Evolutionary conservation across 2,329 filamentous ascomycete species (phyloP).

Genomic region (Lecanicillium sp.): DNA sequence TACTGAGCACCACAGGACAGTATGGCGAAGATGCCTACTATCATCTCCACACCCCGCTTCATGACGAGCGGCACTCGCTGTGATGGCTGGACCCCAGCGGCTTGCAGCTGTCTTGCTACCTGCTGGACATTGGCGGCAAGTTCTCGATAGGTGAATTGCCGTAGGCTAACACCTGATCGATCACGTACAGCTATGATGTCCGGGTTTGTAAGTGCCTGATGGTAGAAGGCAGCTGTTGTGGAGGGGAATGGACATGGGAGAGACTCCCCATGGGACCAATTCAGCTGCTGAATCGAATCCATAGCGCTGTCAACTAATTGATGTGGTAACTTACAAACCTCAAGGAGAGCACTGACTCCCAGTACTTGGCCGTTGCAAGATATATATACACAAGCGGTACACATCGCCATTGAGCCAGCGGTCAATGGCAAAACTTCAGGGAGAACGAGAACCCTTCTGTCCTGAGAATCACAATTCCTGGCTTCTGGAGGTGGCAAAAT

Average conservation of each 20-base stretch:
- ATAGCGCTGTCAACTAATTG: too few relatives aligned
- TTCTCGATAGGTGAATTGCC: slow-evolving; percentile 35
- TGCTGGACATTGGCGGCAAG: slow-evolving; percentile 34
- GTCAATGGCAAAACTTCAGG: too few relatives aligned
- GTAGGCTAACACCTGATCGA: slow-evolving; percentile 18
- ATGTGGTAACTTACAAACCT: slow-evolving; percentile 4
- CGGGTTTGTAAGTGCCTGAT: slow-evolving; percentile 28
- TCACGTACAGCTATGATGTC: slow-evolving; percentile 30
- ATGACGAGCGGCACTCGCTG: slow-evolving; percentile 48
- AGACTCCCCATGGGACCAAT: slow-evolving; percentile 16
- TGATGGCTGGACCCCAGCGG: slow-evolving; percentile 30
- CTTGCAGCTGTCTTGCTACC: slow-evolving; percentile 30
- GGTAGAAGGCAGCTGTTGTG: slow-evolving; percentile 29
- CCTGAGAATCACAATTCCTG: too few relatives aligned
- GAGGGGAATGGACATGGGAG: slow-evolving; percentile 26
- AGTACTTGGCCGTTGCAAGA: too few relatives aligned
- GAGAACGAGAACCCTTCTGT: too few relatives aligned
- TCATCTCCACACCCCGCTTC: slow-evolving; percentile 47
- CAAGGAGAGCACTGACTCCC: too few relatives aligned
- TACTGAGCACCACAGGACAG: slow-evolving; percentile 52
- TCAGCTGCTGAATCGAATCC: too few relatives aligned
- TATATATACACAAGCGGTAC: too few relatives aligned
- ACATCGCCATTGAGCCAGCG: too few relatives aligned
- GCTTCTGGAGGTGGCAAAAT: too few relatives aligned
- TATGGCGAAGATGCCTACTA: slow-evolving; percentile 48